phyloP scores from a whole-genome alignment of 495 filamentous ascomycete species.

The Parachaetomium inaequale region DNA sequence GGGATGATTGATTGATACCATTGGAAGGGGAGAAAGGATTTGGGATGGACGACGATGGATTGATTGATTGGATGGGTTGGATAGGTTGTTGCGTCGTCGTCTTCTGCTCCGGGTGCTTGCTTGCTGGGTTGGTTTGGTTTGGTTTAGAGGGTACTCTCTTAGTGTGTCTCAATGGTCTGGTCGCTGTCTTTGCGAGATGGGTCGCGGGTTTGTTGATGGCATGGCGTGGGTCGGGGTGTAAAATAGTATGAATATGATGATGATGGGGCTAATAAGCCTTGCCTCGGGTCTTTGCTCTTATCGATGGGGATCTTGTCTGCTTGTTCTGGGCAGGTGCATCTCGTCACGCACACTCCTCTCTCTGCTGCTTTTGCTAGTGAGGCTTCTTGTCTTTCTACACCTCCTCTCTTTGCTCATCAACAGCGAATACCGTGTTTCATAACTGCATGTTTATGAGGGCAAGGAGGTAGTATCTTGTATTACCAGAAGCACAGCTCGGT shows the following conservation, averaged over 20 bases:
- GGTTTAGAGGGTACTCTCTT: not conserved
- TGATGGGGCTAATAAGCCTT: not conserved
- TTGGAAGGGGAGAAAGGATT: not conserved
- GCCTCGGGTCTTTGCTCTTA: not conserved
- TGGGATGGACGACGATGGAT: not conserved
- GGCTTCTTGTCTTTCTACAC: not conserved
- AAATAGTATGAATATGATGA: slow-evolving; percentile 4
- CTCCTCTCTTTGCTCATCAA: not conserved
- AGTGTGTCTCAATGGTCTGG: not conserved
- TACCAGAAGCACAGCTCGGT: no score
- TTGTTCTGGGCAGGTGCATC: not conserved
- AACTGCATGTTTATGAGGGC: no score
- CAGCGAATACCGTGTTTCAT: no score
- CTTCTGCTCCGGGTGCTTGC: not conserved
- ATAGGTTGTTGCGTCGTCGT: not conserved
- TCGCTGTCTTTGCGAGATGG: not conserved
- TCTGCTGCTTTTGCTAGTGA: not conserved
- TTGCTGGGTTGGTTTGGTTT: not conserved
- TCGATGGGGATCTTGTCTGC: not conserved
- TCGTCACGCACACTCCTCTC: not conserved
- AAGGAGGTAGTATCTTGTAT: no score
- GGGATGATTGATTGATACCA: no score
- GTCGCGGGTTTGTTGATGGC: not conserved
- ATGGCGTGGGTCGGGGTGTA: not conserved
- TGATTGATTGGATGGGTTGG: no score